Conservation (phyloP, 441 rosid species). For the Brassica hybrid region DNA sequence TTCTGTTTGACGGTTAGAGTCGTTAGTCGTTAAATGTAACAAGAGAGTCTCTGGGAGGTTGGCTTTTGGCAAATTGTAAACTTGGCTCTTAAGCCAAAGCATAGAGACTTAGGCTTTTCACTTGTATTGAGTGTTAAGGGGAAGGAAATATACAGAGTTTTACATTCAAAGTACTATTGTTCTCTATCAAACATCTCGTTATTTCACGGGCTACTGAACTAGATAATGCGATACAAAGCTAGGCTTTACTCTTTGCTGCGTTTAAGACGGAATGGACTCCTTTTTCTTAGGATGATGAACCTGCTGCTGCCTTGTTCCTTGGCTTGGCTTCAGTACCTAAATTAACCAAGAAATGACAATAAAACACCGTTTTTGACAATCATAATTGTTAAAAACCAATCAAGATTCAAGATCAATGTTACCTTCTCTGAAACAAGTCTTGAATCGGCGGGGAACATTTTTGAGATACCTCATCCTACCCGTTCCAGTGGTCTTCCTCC, state of each 20-base stretch:
- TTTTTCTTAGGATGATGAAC: conserved; percentile 26
- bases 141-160: too few species aligned
- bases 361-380: background rate
- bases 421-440: conserved; percentile 72
- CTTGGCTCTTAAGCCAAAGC: too few species aligned
- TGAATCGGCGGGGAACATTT: conserved; percentile 64
- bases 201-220: background rate
- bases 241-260: background rate
- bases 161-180: too few species aligned
- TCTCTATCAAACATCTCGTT: too few species aligned
- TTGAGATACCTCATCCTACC: conserved; percentile 73
- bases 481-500: conserved; percentile 67
- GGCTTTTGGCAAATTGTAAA: too few species aligned
- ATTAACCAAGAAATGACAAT: background rate
- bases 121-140: too few species aligned
- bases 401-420: background rate
- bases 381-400: background rate
- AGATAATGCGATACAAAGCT: background rate
- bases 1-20: too few species aligned
- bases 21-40: too few species aligned
- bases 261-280: background rate
- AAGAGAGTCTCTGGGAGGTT: too few species aligned
- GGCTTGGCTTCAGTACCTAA: conserved; percentile 45
- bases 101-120: too few species aligned
- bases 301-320: conserved; percentile 39